Base-by-base conservation (phyloP, 2,329 filamentous ascomycete genomes). In the Aspergillus niger region DNA sequence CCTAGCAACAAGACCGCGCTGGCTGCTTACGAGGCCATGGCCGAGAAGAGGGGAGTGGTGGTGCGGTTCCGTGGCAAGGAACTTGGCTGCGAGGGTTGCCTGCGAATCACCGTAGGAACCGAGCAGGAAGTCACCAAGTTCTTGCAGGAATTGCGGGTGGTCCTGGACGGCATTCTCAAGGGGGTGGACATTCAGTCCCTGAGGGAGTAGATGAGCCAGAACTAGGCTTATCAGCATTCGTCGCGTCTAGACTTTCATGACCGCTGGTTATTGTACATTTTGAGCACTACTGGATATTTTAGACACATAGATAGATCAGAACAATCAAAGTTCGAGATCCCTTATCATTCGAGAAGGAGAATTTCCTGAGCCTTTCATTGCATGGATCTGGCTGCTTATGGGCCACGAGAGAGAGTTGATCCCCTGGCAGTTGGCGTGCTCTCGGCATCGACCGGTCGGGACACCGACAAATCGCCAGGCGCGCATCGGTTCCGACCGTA, bases 51-150 rank as follows among this genome's bases (percentile, higher is more conserved):
- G 73, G 92, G 94, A 0, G 94, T 99, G 0, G 93, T 99, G 6
- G 94, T 98, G 3, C 83, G 95, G 57, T 99, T 98, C 77, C 84
- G 95, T 68, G 95, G 95, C 51, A 96, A 93, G 79, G 95, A 99
- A 81, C 82, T 90, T 66, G 94, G 93, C 4, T 99, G 95, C 74
- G 76, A 89, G 44, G 95, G 94, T 0, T 97, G 94, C 71, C 78
- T 99, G 74, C 86, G 95, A 58, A 91, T 98, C 67, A 99, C 95
- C 0, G 87, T 99, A 11, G 95, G 95, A 15, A 98, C 94, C 0
- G 91, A 96, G 75, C 79, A 86, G 1, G 95, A 99, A 77, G 91
- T 96, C 8, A 89, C 88, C 26, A 84, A 88, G 61, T 91, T 98
- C 72, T 74, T 99, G 68, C 79, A 80, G 20, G 88, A 93, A 67